Conservation (phyloP, 805 yeast genomes). For the Kurtzmaniella cleridarum region DNA sequence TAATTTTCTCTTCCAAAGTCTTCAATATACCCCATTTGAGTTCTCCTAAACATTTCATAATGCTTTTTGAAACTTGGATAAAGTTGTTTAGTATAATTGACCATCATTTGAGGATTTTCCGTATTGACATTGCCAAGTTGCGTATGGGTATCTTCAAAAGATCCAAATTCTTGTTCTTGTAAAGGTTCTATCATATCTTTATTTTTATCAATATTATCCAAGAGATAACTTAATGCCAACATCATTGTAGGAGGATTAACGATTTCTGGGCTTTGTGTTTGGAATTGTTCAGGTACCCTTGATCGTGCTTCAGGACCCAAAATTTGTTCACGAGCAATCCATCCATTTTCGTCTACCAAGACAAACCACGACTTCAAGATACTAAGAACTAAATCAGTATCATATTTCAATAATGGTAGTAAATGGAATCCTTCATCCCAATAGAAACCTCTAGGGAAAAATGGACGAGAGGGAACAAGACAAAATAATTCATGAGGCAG, state of each 20-base stretch:
- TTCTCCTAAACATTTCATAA: conserved; percentile 76
- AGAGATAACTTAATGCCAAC: conserved; percentile 58
- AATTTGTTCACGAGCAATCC: conserved; percentile 96
- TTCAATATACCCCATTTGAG: conserved; percentile 71
- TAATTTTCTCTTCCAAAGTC: conserved; percentile 57
- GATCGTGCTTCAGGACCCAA: conserved; percentile 87
- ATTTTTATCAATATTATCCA: conserved; percentile 29
- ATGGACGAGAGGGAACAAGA: conserved; percentile 86
- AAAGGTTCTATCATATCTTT: conserved; percentile 10
- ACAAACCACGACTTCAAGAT: conserved; percentile 84
- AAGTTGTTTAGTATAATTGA: conserved; percentile 53
- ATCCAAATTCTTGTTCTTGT: conserved; percentile 9
- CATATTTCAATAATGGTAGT: conserved; percentile 75
- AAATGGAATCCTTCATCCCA: conserved; percentile 99
- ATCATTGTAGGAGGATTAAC: conserved; percentile 96
- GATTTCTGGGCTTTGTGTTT: conserved; percentile 78
- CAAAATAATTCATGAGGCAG: conserved; percentile 78
- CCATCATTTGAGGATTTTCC: conserved; percentile 52
- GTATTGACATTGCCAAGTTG: conserved; percentile 48
- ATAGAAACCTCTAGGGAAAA: conserved; percentile 93
- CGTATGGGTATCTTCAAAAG: conserved; percentile 4
- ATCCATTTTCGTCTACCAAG: conserved; percentile 82
- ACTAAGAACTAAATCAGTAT: conserved; percentile 74
- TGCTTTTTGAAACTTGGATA: conserved; percentile 76
- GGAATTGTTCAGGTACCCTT: conserved; percentile 80